Base-by-base conservation (phyloP, 345 rosid species). In the Hibiscus tridactylites region DNA sequence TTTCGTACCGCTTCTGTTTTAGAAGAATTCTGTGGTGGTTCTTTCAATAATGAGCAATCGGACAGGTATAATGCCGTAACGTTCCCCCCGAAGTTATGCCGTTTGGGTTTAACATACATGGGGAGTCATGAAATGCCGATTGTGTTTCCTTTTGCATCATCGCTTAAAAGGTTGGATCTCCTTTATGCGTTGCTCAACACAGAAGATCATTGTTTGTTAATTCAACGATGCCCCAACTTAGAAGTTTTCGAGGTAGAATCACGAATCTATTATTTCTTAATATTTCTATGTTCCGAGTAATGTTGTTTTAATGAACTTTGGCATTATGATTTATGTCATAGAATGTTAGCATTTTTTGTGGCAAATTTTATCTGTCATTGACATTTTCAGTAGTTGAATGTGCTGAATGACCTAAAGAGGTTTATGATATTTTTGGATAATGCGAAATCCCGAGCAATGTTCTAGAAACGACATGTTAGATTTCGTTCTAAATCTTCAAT, bases 11-110 rank as follows among this genome's bases (percentile, higher is more conserved):
- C 98, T 12, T 28, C 78, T 65, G 75, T 73, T 58, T 83, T 95
- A 64, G 94, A 95, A 80, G 99, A 95, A 67, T 92, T 95, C 78
- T 90, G 94, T 57, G 99, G 99, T 58, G 99, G 94, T 73, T 81
- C 84, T 28, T 85, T 92, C 75, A 84, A 88, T 44, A 44, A 44
- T 69, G 80, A 82, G 54, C 81, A 76, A 37, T 80, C 86, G 44
- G 88, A 84, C 4, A 83, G 70, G 50, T 90, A 92, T 74, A 44
- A 57, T 74, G 80, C 47, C 63, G 79, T 92, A 31, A 4, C 26
- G 56, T 88, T 92, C 62, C 99, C 98, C 3, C 86, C 61, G 47
- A 89, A 62, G 26, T 76, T 95, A 53, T 84, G 88, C 74, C 82
- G 92, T 37, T 50, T 95, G 75, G 98, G 99, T 29, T 81, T 90